Evolutionary conservation across 495 filamentous ascomycete species (phyloP), one percentile per base, ranked within the genome.

Genomic region (Penicillium soppii): DNA sequence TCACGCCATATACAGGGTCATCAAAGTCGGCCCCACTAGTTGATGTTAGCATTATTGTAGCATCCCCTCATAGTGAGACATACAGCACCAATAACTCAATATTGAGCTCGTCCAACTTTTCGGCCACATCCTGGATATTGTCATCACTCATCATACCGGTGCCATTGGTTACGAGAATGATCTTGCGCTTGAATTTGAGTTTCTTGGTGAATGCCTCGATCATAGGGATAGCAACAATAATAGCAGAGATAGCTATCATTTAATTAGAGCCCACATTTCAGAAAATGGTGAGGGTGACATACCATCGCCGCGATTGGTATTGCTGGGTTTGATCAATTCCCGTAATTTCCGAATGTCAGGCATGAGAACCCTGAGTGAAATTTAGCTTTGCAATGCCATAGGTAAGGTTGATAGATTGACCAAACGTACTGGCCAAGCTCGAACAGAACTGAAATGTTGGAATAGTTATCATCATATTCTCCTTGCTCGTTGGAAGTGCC

Each of bases 11-110:
- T 25, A 96, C 91, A 4, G 83, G 62, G 71, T 97, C 95, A 57
- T 99, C 91, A 65, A 97, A 97, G 69, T 99, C 94, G 21, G 92
- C 80, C 6, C 94, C 94, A 44, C 91, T 95, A 53, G n/a, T 22
- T 10, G 37, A 37, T n/a, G 46, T 78, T 63, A 78, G 65, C 41
- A 30, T 10, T 19, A 45, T 25, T 13, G 5, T n/a, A 19, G 7
- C 23, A 30, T 7, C n/a, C 20, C 6, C 4, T 1, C 13, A 6
- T 5, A 2, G 2, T 12, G 5, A 15, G 5, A 81, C 87, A 68
- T 65, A 94, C 91, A 98, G 68, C 16, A 97, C 67, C 8, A 84
- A 72, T 33, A 97, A 78, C 55, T 92, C 83, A 56, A 96, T 92
- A 25, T 79, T 78, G 50, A 87, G 81, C 20, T 82, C 74, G 52